Evolutionary conservation across 129 eudicot genomes (phyloP), one percentile per base, ranked within the genome.

Genomic region (Chrysanthemum seticuspe): DNA sequence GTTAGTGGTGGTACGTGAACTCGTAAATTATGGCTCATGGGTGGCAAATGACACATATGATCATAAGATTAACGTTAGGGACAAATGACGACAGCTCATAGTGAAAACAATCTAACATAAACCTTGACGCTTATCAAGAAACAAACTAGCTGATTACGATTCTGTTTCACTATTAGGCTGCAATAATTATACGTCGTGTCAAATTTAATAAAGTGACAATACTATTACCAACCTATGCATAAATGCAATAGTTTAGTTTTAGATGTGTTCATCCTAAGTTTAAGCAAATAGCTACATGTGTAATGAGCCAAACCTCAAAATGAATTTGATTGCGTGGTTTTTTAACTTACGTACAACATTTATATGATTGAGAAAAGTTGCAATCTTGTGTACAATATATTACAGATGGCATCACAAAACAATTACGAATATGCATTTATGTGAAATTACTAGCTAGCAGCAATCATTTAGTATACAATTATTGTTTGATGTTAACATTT

Each of bases 391-490:
- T 40, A 19, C 16, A 64, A 64, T 57, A 44, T 34, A 8, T 40
- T 10, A 65, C 55, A 54, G 55, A 23, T 53, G 72, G 56, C 65
- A 74, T 64, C 62, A 54, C 19, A 44, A 65, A 31, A 19, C 7
- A 74, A 7, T 14, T 9, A 53, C 18, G 29, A 74, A 53, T 29
- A 59, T 13, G 47, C 14, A 19, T 52, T 19, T 71, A 19, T 8
- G 56, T 57, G 23, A 50, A 34, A 65, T 9, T 15, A 63, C 36
- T 36, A 29, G 65, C 36, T 36, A 29, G 65, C 79, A 29, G 65
- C 79, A 74, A 74, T 74, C 72, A 74, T 65, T 58, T 18, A 23
- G 64, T 53, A 11, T 72, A 62, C 57, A 74, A 74, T 74, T 16
- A 63, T 64, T 74, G 45, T 52, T 55, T 52, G 65, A 63, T 71